Base-by-base conservation (phyloP, 306 rosid genomes). In the Comarum palustre region DNA sequence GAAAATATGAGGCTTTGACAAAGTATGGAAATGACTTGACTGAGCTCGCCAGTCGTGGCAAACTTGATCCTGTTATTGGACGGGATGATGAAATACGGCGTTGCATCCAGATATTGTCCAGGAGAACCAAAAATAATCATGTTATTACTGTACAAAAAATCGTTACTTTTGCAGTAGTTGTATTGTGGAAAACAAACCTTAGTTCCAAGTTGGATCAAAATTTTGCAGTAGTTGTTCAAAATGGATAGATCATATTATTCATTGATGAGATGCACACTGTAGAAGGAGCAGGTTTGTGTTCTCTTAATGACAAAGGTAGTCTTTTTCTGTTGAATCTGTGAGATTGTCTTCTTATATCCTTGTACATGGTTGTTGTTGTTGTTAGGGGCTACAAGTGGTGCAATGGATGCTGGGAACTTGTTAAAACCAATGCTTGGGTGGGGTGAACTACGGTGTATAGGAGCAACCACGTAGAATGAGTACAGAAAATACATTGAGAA, bases 211-310 rank as follows among this genome's bases (percentile, higher is more conserved):
- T 32, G 7, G 20, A 50, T 47, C 45, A 27, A 12, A 25, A 32
- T n/a, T 8, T 69, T 50, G n/a, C 31, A 1, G 6, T 60, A 16
- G 4, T n/a, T 50, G 47, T 50, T 50, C 63, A 6, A 38, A 95
- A 91, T 73, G 96, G 99, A 75, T 96, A 90, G 78, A 88, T 95
- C 80, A 84, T 95, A 78, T 83, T 95, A 74, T 95, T 95, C 78
- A 95, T 95, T 72, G 99, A 95, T 79, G 99, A 91, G 88, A 95
- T 95, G 78, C 99, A 95, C 79, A 91, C 99, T 31, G 96, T 95
- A 75, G 99, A 91, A 41, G 97, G 99, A 75, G 97, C 99, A 88
- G 99, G 99, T 95, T 66, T 59, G 88, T 85, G 70, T 60, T 29
- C 34, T 69, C 16, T 50, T 27, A 32, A 34, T 81, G 42, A 39